These are phyloP conservation scores for Ziziphus jujuba DNA, from an alignment of 306 rosid species.

Conservation along the genomic window DNA sequence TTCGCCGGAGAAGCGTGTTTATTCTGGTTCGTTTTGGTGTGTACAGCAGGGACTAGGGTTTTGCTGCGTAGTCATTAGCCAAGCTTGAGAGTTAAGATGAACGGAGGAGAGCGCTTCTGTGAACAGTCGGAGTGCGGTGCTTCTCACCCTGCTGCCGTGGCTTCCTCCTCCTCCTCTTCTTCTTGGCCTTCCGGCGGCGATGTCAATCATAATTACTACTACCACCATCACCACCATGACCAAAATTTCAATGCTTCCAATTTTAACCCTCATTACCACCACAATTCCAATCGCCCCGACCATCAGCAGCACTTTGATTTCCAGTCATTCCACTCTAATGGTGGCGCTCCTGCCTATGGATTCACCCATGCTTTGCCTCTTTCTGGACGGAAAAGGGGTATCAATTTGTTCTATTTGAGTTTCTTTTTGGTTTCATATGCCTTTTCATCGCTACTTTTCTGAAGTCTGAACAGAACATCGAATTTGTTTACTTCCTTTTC, in stretches of 20 bases:
- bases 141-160: slow-evolving; percentile 14
- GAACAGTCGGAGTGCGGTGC: slow-evolving; percentile 14
- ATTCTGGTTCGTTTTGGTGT: no score
- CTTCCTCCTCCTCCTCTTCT: slow-evolving; percentile 22
- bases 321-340: slow-evolving; percentile 5
- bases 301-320: slow-evolving; percentile 7
- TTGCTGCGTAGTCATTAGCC: background rate
- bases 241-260: slow-evolving; percentile 31
- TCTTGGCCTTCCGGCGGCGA: slow-evolving; percentile 37
- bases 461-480: no score
- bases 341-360: slow-evolving; percentile 13
- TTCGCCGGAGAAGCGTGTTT: no score
- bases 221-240: slow-evolving; percentile 26
- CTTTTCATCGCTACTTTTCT: no score
- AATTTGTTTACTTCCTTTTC: no score
- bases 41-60: slow-evolving; percentile 22
- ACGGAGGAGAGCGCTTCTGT: slow-evolving; percentile 17
- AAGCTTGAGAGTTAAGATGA: slow-evolving; percentile 46
- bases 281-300: slow-evolving; percentile 11
- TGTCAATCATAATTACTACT: slow-evolving; percentile 16
- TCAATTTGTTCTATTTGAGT: slow-evolving; percentile 19
- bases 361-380: slow-evolving; percentile 23
- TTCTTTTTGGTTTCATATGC: background rate
- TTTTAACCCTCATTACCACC: slow-evolving; percentile 13
- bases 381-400: slow-evolving; percentile 42